Base-by-base conservation (phyloP, 768 basidiomycete species). In the Agaricus subrufescens region DNA sequence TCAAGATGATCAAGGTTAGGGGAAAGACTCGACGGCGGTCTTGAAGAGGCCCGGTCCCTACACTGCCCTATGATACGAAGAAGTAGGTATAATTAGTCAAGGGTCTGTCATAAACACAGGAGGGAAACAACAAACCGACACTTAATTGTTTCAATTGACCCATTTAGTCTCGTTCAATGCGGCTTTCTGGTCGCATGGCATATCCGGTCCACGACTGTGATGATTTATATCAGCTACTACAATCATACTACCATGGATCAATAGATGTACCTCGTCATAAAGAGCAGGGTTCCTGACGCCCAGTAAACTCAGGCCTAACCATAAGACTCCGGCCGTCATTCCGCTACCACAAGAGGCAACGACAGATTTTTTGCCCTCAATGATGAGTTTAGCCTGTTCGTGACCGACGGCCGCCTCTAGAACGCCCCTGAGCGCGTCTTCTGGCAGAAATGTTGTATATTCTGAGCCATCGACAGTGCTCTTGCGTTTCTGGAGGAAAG, bases 281-380 rank as follows among this genome's bases (percentile, higher is more conserved):
- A 98, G 69, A n/a, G 80, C 81, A 40, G 88, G 73, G 25, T 75
- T 73, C 52, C 80, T 69, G 4, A 82, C 81, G 12, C 84, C 85
- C 46, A 94, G 63, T 38, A 89, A 64, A 67, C 89, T 83, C 59
- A 97, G 75, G n/a, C 92, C 94, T 56, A 98, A 77, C 95, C 97
- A 98, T 5, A 98, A 76, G 12, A 98, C 76, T 3, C 83, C 91
- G 10, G 96, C 96, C n/a, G 95, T 97, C 96, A 99, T 98, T 44
- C 96, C 96, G 66, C 92, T 96, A 50, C 96, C 96, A 73, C 96
- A 99, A 57, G 79, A 88, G 11, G 89, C 83, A 4, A 86, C 79
- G 30, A 95, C 82, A 23, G 75, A 66, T 50, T 79, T 75, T 58
- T 83, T 71, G 15, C 89, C 90, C 10, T 75, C 67, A 45, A 88